These are phyloP conservation scores for Herpomyces periplanetae DNA, from an alignment of 2,329 filamentous ascomycete genomes.

Conservation along the genomic window DNA sequence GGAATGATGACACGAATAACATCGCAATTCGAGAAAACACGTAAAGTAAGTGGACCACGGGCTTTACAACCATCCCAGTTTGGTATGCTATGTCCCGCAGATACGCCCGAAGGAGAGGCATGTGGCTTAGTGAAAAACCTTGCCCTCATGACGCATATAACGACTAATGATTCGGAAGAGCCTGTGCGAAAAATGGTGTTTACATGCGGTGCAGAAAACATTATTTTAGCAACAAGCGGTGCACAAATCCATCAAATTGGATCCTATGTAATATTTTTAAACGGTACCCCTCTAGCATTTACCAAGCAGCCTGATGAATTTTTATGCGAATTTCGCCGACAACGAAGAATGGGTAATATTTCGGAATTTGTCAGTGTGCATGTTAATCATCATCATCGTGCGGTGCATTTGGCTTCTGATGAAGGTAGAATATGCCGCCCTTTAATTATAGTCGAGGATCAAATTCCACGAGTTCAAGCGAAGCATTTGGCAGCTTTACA, in stretches of 20 bases:
- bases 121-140: slow-evolving; percentile 93
- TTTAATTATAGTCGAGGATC: slow-evolving; percentile 71
- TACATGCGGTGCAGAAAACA: slow-evolving; percentile 43
- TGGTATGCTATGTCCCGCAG: slow-evolving; percentile 84
- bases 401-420: slow-evolving; percentile 80
- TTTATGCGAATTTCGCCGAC: slow-evolving; percentile 39
- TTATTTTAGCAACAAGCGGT: slow-evolving; percentile 38
- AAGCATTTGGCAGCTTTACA: slow-evolving; percentile 45
- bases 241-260: slow-evolving; percentile 52
- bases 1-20: slow-evolving; percentile 99
- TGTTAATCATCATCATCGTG: slow-evolving; percentile 64
- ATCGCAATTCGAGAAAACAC: slow-evolving; percentile 92
- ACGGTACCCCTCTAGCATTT: slow-evolving; percentile 65
- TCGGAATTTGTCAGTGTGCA: slow-evolving; percentile 90
- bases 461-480: slow-evolving; percentile 34
- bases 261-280: slow-evolving; percentile 65
- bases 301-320: slow-evolving; percentile 61
- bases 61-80: slow-evolving; percentile 89
- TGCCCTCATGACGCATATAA: slow-evolving; percentile 95
- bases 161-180: slow-evolving; percentile 69
- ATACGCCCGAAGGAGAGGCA: slow-evolving; percentile 91
- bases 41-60: slow-evolving; percentile 79
- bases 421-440: slow-evolving; percentile 87
- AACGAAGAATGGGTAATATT: slow-evolving; percentile 57
- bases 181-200: slow-evolving; percentile 60